These are phyloP conservation scores for Blastobotrys parvus DNA, from an alignment of 805 yeast species.

Conservation along the genomic window DNA sequence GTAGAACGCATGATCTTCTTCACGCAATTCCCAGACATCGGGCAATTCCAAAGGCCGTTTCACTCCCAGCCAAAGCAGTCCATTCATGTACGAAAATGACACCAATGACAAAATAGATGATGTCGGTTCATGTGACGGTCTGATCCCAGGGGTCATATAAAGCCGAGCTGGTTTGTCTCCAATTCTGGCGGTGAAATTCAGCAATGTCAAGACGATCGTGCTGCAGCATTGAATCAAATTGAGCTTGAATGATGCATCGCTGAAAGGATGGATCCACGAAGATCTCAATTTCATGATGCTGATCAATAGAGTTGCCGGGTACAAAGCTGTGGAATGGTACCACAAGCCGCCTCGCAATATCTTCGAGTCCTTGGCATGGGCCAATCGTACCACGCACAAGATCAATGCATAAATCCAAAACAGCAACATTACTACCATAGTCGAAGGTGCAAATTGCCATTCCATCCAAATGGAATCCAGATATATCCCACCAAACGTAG, in stretches of 20 bases:
- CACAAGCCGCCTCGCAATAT: constrained; percentile 15
- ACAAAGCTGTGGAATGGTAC: constrained; percentile 22
- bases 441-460: constrained; percentile 8
- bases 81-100: constrained; percentile 71
- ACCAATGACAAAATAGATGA: constrained; percentile 53
- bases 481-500: constrained; percentile 15
- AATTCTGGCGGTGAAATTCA: constrained; percentile 49
- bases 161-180: constrained; percentile 56
- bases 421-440: constrained; percentile 7
- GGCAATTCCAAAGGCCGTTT: constrained; percentile 42
- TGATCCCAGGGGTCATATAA: constrained; percentile 33
- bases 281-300: constrained; percentile 19
- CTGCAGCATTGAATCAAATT: constrained; percentile 32
- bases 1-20: constrained; percentile 70
- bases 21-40: constrained; percentile 79
- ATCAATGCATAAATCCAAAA: constrained; percentile 22
- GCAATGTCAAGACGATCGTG: constrained; percentile 35
- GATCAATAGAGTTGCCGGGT: constrained; percentile 15
- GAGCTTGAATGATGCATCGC: constrained; percentile 13
- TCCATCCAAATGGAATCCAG: constrained; percentile 9
- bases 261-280: constrained; percentile 18
- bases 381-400: constrained; percentile 17
- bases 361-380: constrained; percentile 7
- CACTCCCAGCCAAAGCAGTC: constrained; percentile 61
- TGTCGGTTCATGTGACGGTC: constrained; percentile 69